These are phyloP conservation scores for Sclerotinia glacialis DNA, from an alignment of 2,329 filamentous ascomycete species.

Conservation along the genomic window DNA sequence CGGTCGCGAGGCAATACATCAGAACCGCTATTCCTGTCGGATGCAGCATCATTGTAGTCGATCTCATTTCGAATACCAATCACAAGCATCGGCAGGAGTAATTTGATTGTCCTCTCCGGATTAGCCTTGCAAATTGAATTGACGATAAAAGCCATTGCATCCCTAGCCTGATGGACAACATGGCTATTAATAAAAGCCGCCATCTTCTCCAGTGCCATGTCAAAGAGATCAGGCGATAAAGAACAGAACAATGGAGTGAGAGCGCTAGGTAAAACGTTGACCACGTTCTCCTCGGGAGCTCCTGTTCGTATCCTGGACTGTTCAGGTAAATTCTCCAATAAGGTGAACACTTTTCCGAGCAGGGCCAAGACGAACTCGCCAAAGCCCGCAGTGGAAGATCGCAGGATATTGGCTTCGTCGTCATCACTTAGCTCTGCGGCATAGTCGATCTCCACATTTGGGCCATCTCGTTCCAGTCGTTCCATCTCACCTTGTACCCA, in stretches of 20 bases:
- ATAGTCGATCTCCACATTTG: slow-evolving; percentile 83
- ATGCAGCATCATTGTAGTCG: slow-evolving; percentile 92
- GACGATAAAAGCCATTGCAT: slow-evolving; percentile 98
- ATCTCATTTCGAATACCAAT: slow-evolving; percentile 94
- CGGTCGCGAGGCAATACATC: slow-evolving; percentile 91
- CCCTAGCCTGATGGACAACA: slow-evolving; percentile 92
- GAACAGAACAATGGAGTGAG: slow-evolving; percentile 88
- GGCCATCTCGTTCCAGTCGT: slow-evolving; percentile 84
- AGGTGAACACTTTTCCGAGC: slow-evolving; percentile 89
- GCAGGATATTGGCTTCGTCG: slow-evolving; percentile 81
- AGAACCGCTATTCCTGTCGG: slow-evolving; percentile 86
- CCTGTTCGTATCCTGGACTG: slow-evolving; percentile 82
- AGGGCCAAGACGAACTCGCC: slow-evolving; percentile 89
- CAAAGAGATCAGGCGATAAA: slow-evolving; percentile 88
- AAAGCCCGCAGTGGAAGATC: slow-evolving; percentile 91
- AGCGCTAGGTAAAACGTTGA: slow-evolving; percentile 89
- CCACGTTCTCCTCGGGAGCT: slow-evolving; percentile 93
- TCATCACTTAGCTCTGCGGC: slow-evolving; percentile 75
- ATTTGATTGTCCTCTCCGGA: slow-evolving; percentile 86
- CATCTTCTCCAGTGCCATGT: slow-evolving; percentile 87
- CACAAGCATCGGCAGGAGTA: slow-evolving; percentile 86
- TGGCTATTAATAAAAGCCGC: slow-evolving; percentile 88
- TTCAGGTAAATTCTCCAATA: slow-evolving; percentile 93
- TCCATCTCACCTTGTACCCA: slow-evolving; percentile 96
- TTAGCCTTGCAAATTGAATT: slow-evolving; percentile 95